Evolutionary conservation across 768 basidiomycete species (phyloP).

Genomic region (Pleurotus tuber-regium): DNA sequence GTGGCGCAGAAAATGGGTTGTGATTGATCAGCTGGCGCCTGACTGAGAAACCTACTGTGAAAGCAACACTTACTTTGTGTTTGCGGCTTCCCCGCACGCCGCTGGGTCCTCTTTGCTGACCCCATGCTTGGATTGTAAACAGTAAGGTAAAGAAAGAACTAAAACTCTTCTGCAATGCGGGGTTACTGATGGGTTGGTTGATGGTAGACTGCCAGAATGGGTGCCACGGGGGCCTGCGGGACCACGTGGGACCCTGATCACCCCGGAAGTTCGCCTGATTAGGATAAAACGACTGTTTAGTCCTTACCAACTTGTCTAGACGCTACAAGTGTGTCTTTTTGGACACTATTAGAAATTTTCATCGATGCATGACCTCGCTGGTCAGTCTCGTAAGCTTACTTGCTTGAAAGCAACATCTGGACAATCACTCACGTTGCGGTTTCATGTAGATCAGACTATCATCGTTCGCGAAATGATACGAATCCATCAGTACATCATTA

Average conservation of each 20-base stretch:
- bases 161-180: constrained; percentile 1
- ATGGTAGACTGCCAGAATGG: background rate
- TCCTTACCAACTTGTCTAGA: too few species aligned
- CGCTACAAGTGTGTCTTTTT: too few species aligned
- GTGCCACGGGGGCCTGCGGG: constrained; percentile 14
- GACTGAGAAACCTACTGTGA: background rate
- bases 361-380: too few species aligned
- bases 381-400: too few species aligned
- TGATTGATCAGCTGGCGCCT: constrained; percentile 26
- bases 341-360: too few species aligned
- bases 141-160: constrained; percentile 1
- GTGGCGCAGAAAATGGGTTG: background rate
- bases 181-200: constrained; percentile 9
- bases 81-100: constrained; percentile 16
- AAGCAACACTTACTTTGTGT: constrained; percentile 15
- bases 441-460: too few species aligned
- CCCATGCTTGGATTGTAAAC: constrained; percentile 14
- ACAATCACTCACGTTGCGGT: too few species aligned
- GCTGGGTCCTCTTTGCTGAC: constrained; percentile 18
- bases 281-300: too few species aligned
- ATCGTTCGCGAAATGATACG: too few species aligned
- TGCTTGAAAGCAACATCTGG: too few species aligned
- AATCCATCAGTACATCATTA: too few species aligned
- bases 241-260: constrained; percentile 12
- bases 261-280: too few species aligned